Conservation (phyloP, 306 rosid genomes). For the Echinosophora koreensis region DNA sequence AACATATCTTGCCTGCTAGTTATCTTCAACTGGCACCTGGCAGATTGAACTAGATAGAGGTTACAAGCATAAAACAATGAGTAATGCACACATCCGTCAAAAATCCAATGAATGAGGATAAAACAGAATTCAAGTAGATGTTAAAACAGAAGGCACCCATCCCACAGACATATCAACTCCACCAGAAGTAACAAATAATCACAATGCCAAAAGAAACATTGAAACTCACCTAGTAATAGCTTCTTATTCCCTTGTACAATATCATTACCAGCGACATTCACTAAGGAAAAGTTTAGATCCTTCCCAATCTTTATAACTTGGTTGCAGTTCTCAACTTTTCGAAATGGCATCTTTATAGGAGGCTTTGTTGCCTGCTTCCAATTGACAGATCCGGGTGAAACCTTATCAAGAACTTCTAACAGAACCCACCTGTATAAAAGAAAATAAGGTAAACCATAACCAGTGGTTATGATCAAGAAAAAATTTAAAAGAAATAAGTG, state of each 20-base stretch:
- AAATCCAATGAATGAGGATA: constrained; percentile 14
- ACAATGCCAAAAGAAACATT: constrained; percentile 19
- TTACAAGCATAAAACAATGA: constrained; percentile 24
- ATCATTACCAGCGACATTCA: constrained; percentile 97
- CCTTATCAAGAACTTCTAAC: constrained; percentile 96
- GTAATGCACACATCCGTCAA: constrained; percentile 32
- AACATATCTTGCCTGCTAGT: constrained; percentile 22
- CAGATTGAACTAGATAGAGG: constrained; percentile 29
- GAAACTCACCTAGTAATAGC: constrained; percentile 82
- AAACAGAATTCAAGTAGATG: constrained; percentile 31
- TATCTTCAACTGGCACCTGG: constrained; percentile 22
- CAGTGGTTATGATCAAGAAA: constrained; percentile 19
- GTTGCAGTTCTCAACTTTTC: constrained; percentile 98
- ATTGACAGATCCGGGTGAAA: constrained; percentile 82
- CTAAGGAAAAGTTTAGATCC: constrained; percentile 86
- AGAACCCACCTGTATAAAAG: constrained; percentile 87
- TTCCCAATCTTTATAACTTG: constrained; percentile 92
- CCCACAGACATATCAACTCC: constrained; percentile 19
- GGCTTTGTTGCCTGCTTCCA: constrained; percentile 99
- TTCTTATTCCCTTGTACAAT: constrained; percentile 98
- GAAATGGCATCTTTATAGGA: constrained; percentile 98
- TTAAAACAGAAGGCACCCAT: constrained; percentile 24
- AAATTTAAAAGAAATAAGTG: not conserved
- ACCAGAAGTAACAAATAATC: constrained; percentile 23
- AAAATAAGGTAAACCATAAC: constrained; percentile 49